Conservation (phyloP, 371 early-diverging fungal species). For the Mortierella sp. region DNA sequence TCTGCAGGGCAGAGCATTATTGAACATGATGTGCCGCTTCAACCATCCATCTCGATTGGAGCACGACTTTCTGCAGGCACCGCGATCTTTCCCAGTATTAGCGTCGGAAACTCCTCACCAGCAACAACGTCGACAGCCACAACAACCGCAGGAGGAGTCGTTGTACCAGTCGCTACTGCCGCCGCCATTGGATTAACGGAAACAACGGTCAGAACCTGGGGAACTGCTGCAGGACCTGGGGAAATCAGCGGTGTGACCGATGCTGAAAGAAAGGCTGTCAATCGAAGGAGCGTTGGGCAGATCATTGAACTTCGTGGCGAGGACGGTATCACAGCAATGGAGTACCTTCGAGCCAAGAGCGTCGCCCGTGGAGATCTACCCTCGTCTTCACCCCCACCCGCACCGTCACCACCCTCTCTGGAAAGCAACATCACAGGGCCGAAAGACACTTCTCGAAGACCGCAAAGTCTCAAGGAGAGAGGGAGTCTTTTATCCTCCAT, state of each 20-base stretch:
- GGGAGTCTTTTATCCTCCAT: conserved; percentile 14
- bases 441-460: background rate
- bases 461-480: conserved; percentile 23
- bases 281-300: conserved; percentile 35
- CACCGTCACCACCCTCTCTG: background rate
- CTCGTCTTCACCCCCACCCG: background rate
- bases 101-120: background rate
- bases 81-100: background rate
- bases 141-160: background rate
- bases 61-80: conserved; percentile 21
- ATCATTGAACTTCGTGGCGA: conserved; percentile 38
- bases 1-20: conserved; percentile 19
- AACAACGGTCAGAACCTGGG: background rate
- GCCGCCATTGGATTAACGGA: background rate
- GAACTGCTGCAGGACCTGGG: background rate
- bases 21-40: conserved; percentile 21
- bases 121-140: background rate
- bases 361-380: conserved; percentile 32
- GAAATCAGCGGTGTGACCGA: background rate
- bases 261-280: conserved; percentile 12
- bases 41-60: conserved; percentile 28
- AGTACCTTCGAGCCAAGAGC: conserved; percentile 51
- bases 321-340: conserved; percentile 37
- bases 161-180: background rate
- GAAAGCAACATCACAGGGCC: background rate